Evolutionary conservation across 169 alveolate species (phyloP).

Genomic region (Theileria orientalis): DNA sequence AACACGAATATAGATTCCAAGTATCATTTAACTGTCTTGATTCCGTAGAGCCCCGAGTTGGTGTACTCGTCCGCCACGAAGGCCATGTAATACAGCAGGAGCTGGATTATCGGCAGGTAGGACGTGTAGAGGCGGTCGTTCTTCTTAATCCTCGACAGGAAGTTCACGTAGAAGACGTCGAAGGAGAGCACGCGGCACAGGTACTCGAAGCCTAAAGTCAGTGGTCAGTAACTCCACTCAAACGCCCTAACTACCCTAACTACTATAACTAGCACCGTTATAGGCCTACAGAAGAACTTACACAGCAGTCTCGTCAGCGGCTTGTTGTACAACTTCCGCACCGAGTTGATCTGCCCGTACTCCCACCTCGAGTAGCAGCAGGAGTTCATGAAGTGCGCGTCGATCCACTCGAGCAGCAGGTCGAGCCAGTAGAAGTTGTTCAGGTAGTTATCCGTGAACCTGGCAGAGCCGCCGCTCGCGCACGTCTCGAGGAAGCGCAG

Average conservation of each 20-base stretch:
- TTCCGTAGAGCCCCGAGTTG: constrained; percentile 27
- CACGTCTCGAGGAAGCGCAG: constrained; percentile 29
- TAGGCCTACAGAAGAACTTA: neutral
- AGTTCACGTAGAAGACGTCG: constrained; percentile 21
- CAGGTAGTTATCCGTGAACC: constrained; percentile 23
- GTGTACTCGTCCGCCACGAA: constrained; percentile 56
- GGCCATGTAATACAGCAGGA: constrained; percentile 45
- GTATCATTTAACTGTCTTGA: neutral
- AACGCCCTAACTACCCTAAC: neutral
- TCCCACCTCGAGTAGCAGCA: constrained; percentile 46
- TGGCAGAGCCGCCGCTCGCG: neutral
- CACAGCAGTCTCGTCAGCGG: neutral
- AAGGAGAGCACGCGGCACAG: constrained; percentile 47
- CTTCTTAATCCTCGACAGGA: constrained; percentile 20
- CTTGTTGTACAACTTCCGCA: neutral
- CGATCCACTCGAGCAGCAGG: constrained; percentile 41
- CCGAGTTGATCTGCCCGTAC: constrained; percentile 9
- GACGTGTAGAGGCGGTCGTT: constrained; percentile 15
- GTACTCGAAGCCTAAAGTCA: constrained; percentile 41
- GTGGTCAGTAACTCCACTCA: neutral
- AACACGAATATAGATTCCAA: too few species aligned
- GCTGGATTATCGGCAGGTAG: constrained; percentile 58
- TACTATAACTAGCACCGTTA: neutral
- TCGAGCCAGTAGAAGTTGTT: constrained; percentile 66
- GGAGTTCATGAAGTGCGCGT: constrained; percentile 19